A percentile compares a stretch with the other conserved stretches of the same genome.
phyloP scores from a whole-genome alignment of 306 rosid species.

The Begonia masoniana region DNA sequence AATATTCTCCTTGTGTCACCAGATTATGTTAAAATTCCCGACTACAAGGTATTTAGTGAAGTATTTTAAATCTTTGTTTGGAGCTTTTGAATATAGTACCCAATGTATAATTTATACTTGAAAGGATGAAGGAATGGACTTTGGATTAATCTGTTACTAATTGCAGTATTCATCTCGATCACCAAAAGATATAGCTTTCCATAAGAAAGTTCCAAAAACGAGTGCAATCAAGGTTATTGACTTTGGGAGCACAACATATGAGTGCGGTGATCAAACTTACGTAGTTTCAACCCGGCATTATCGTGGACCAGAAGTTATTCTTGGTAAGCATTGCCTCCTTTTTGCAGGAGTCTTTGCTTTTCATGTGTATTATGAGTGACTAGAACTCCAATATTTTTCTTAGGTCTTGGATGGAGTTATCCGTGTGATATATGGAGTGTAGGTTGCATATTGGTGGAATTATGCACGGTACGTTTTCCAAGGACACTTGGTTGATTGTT shows the following conservation, averaged over 20 bases:
- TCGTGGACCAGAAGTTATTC: no score
- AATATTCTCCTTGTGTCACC: slow-evolving; percentile 59
- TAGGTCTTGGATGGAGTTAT: slow-evolving; percentile 93
- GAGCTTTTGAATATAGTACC: neutral
- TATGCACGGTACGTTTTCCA: slow-evolving; percentile 53
- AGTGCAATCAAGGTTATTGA: slow-evolving; percentile 93
- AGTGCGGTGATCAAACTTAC: slow-evolving; percentile 66
- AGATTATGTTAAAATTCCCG: slow-evolving; percentile 28
- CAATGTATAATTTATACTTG: neutral
- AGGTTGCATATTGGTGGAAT: slow-evolving; percentile 87
- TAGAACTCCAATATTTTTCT: neutral
- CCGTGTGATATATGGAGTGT: slow-evolving; percentile 96
- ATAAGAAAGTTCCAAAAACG: slow-evolving; percentile 74
- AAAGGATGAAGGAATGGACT: neutral
- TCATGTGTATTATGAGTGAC: neutral
- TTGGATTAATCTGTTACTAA: neutral
- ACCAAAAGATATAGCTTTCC: slow-evolving; percentile 44
- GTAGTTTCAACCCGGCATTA: no score
- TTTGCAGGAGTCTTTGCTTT: slow-evolving; percentile 37
- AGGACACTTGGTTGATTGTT: neutral
- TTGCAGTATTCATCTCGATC: slow-evolving; percentile 20
- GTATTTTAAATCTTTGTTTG: slow-evolving; percentile 7
- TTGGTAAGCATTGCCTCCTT: slow-evolving; percentile 16
- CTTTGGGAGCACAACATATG: slow-evolving; percentile 93
- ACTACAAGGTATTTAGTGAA: no score